These are phyloP conservation scores for Lodderomyces oxycetoniae DNA, from an alignment of 1,139 yeast species.

Conservation along the genomic window DNA sequence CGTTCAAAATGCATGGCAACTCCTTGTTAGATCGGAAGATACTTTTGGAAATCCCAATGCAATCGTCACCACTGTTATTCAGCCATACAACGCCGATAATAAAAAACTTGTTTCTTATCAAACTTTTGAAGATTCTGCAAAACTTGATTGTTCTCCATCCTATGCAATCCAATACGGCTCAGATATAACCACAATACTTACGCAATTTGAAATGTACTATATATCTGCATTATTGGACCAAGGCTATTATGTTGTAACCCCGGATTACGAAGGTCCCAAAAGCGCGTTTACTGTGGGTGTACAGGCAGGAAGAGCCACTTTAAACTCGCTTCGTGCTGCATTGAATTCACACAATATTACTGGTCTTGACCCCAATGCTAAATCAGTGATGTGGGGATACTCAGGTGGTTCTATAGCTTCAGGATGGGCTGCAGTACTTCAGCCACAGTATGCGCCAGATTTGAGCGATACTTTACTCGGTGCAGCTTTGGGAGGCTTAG, in stretches of 20 bases:
- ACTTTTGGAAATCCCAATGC: constrained; percentile 26
- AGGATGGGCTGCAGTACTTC: constrained; percentile 35
- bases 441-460: constrained; percentile 31
- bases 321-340: constrained; percentile 30
- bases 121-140: constrained; percentile 14
- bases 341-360: constrained; percentile 23
- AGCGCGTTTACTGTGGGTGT: constrained; percentile 29
- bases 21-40: constrained; percentile 31
- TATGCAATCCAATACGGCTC: constrained; percentile 15
- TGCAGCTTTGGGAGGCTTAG: constrained; percentile 30
- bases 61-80: constrained; percentile 29
- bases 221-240: constrained; percentile 23
- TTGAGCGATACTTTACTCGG: constrained; percentile 22
- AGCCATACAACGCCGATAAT: constrained; percentile 26
- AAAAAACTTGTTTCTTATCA: constrained; percentile 19
- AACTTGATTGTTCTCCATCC: constrained; percentile 14
- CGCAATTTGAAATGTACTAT: constrained; percentile 22
- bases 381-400: constrained; percentile 33
- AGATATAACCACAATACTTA: constrained; percentile 6
- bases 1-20: constrained; percentile 25
- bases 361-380: constrained; percentile 25
- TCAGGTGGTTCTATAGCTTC: constrained; percentile 40
- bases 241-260: constrained; percentile 32
- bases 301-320: constrained; percentile 28
- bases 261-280: constrained; percentile 32